Evolutionary conservation across 805 yeast species (phyloP), one percentile per base, ranked within the genome.

Genomic region (Sungouiozyma intestinalis): DNA sequence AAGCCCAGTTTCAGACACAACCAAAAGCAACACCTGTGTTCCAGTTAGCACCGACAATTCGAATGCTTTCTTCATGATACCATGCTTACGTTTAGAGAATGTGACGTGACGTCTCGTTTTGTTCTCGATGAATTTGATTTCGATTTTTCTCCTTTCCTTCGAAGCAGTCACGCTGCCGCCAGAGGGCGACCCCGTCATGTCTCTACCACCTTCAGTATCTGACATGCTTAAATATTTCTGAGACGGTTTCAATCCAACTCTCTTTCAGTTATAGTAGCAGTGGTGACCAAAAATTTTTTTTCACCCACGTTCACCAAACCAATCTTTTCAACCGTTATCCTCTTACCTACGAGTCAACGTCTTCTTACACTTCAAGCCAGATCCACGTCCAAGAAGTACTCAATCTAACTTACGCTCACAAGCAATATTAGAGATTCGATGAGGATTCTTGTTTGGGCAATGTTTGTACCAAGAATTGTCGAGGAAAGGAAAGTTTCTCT

Each of bases 21-120:
- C 98, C 53, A 92, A 76, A 46, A 92, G 71, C 49, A 92, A 73
- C 21, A 92, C 97, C 66, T 92, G 98, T 27, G 98, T 92, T 44
- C 98, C 98, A 13, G 98, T 92, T 54, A 92, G 74, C 41, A 92
- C 97, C 16, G 95, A 83, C 50, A 92, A 73, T 64, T 92, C 98
- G 67, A 90, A 92, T n/a, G 98, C 98, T 69, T 92, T 92, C 69
- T 92, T 92, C 98, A 92, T 92, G 58, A 92, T 90, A 54, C 98
- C 98, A 37, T 96, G 97, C 67, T 90, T 90, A 67, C 98, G 83
- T 69, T 92, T 92, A 41, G 97, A 86, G 58, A 92, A 92, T 24
- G 98, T 92, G 55, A 92, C 94, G 67, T 92, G 98, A 59, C 98
- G 85, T 64, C 98, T 79, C 16, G 95, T 85, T 68, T 92, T 92